phyloP scores from a whole-genome alignment of 352 stramenopile species.

The Pythium graminicola region DNA sequence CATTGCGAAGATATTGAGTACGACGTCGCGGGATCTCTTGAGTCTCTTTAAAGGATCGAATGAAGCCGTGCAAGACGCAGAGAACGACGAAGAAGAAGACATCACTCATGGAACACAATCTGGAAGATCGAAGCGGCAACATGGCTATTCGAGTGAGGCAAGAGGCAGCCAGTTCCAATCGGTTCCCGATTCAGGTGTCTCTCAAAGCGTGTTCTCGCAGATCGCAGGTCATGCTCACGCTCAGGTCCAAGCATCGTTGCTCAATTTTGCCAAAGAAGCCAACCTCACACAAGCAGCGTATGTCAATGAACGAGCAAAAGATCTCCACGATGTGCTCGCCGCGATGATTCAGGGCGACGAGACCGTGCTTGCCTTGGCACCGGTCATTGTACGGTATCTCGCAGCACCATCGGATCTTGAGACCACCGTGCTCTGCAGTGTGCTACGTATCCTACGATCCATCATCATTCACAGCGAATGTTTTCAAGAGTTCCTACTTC shows the following conservation, averaged over 20 bases:
- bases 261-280: conserved; percentile 23
- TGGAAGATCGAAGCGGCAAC: not conserved
- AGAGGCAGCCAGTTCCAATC: conserved; percentile 8
- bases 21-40: conserved; percentile 19
- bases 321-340: conserved; percentile 25
- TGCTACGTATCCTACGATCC: conserved; percentile 20
- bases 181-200: conserved; percentile 9
- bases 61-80: not conserved
- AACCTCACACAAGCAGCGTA: conserved; percentile 25
- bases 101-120: not conserved
- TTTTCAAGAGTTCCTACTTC: conserved; percentile 28
- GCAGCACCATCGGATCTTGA: conserved; percentile 21
- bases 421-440: conserved; percentile 19
- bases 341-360: conserved; percentile 24
- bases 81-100: not conserved
- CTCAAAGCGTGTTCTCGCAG: conserved; percentile 30
- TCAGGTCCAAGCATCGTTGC: conserved; percentile 18
- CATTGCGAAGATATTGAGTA: conserved; percentile 14
- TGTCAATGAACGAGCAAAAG: conserved; percentile 24
- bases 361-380: conserved; percentile 12
- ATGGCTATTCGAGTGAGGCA: conserved; percentile 4
- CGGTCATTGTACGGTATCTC: conserved; percentile 24
- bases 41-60: conserved; percentile 26
- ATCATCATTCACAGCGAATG: conserved; percentile 24
- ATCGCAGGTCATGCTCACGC: conserved; percentile 26